Percentiles rank a stretch among this genome's conserved stretches.
Evolutionary conservation across 306 rosid genomes (phyloP).

Genomic region (Medicago arabica): DNA sequence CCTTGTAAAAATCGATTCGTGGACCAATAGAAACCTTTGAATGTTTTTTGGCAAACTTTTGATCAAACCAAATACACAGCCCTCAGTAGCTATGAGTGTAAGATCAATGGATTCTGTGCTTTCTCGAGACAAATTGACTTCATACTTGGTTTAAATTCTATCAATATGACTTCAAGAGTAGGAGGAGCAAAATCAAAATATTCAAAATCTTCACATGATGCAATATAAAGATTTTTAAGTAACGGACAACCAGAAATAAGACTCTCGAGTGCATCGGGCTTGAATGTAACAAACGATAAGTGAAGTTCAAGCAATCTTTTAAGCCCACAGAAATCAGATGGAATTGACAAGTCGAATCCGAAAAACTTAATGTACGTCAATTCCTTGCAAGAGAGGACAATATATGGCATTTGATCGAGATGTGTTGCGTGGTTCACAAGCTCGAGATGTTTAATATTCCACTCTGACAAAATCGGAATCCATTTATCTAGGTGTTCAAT

Average conservation of each 20-base stretch:
- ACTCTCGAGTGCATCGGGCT: background rate
- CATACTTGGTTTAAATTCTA: background rate
- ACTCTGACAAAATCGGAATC: background rate
- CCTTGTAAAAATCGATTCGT: no score
- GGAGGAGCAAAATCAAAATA: conserved; percentile 19
- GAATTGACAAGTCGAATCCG: background rate
- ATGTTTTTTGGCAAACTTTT: background rate
- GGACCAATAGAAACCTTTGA: background rate
- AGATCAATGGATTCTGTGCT: background rate
- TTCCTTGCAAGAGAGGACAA: conserved; percentile 9
- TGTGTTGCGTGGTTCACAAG: fast-evolving
- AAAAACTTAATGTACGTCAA: background rate
- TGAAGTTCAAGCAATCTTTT: background rate
- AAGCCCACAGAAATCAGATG: background rate
- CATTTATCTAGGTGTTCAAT: background rate
- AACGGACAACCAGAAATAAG: background rate
- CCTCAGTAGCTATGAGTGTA: background rate
- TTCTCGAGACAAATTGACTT: conserved; percentile 32
- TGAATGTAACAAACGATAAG: background rate
- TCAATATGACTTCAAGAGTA: background rate
- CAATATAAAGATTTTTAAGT: background rate
- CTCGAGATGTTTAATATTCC: background rate
- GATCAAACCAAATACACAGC: background rate
- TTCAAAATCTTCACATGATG: background rate
- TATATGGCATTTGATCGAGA: background rate